Conservation (phyloP, 345 rosid genomes). For the Raphanus raphanistrum region DNA sequence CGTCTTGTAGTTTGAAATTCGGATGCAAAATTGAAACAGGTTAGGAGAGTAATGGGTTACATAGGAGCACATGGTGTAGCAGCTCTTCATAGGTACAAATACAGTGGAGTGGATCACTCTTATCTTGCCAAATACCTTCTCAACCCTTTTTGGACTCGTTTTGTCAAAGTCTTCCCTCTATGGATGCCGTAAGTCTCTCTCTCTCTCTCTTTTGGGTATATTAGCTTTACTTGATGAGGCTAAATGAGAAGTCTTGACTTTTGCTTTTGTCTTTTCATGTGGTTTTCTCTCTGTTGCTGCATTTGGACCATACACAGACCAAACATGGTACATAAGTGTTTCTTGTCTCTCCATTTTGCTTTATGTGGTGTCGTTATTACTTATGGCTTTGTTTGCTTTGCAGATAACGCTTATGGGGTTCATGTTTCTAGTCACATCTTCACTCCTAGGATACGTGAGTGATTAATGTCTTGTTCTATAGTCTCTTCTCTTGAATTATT, state of each 20-base stretch:
- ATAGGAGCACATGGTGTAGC: conserved; percentile 83
- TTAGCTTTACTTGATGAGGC: conserved; percentile 3
- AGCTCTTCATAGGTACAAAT: conserved; percentile 82
- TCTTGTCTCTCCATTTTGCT: conserved; percentile 8
- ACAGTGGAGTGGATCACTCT: conserved; percentile 93
- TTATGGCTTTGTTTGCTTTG: conserved; percentile 16
- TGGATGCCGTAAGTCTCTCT: conserved; percentile 94
- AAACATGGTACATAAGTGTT: conserved; percentile 71
- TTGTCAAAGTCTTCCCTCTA: conserved; percentile 85
- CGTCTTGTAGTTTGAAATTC: not conserved
- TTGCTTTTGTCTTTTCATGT: conserved; percentile 23
- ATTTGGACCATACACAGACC: conserved; percentile 61
- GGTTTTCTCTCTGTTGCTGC: conserved; percentile 18
- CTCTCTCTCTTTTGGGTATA: conserved; percentile 14
- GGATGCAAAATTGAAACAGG: too few relatives aligned
- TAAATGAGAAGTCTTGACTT: conserved; percentile 11
- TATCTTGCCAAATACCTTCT: conserved; percentile 82
- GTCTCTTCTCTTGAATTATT: not conserved
- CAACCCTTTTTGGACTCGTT: conserved; percentile 91
- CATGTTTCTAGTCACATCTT: conserved; percentile 77
- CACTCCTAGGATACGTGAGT: conserved; percentile 91
- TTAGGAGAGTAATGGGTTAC: conserved; percentile 64
- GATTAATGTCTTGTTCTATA: conserved; percentile 8
- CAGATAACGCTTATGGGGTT: conserved; percentile 95
- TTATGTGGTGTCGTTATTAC: not conserved